These are phyloP conservation scores for Mycotypha africana DNA, from an alignment of 371 early-diverging fungal species.

Conservation along the genomic window DNA sequence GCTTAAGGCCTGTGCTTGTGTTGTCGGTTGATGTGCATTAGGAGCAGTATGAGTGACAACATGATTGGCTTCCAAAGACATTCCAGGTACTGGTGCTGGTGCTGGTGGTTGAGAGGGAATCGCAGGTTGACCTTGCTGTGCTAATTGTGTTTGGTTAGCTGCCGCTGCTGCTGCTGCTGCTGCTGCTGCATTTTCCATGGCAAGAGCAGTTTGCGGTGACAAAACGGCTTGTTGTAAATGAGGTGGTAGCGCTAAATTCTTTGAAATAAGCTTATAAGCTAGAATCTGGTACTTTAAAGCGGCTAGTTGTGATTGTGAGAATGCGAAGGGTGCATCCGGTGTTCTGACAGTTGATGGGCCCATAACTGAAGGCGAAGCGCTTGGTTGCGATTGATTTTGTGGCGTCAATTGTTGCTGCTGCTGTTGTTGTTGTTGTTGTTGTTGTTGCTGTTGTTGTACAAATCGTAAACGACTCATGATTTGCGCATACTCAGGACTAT, in stretches of 20 bases:
- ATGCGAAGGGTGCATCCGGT: conserved; percentile 23
- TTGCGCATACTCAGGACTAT: conserved; percentile 61
- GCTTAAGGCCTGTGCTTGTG: too few relatives aligned
- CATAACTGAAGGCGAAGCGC: too few relatives aligned
- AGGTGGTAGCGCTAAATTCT: conserved; percentile 73
- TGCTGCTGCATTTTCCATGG: neutral
- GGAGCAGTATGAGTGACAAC: too few relatives aligned
- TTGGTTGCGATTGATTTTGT: neutral
- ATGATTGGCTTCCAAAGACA: too few relatives aligned
- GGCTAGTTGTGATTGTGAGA: conserved; percentile 60
- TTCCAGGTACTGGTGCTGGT: too few relatives aligned
- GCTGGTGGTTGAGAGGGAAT: too few relatives aligned
- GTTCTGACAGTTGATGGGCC: too few relatives aligned
- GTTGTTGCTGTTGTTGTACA: conserved; percentile 33
- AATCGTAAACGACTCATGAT: conserved; percentile 55
- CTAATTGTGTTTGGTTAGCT: too few relatives aligned
- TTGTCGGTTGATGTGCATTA: neutral
- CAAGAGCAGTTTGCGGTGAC: conserved; percentile 18
- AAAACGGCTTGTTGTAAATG: conserved; percentile 70
- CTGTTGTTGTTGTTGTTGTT: conserved; percentile 27
- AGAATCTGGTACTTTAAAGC: conserved; percentile 74
- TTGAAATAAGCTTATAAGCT: conserved; percentile 77
- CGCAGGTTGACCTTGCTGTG: too few relatives aligned
- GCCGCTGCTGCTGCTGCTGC: conserved; percentile 3
- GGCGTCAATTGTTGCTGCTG: too few relatives aligned